Evolutionary conservation across 352 stramenopile species (phyloP).

Genomic region (Globisporangium cederbergense): DNA sequence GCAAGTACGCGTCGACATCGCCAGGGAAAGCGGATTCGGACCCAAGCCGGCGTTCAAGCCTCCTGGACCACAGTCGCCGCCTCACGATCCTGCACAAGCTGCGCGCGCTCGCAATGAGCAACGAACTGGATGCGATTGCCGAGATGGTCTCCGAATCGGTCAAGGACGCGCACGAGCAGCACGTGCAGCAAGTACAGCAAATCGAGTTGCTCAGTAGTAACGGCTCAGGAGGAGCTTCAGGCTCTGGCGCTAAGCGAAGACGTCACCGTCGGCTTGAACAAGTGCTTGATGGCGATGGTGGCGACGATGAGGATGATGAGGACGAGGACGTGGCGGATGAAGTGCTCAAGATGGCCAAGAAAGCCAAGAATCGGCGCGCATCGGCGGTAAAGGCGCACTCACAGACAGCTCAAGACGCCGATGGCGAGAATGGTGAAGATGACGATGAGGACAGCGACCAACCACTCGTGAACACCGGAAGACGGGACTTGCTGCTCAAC

Average conservation of each 20-base stretch:
- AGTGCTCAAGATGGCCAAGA: constrained; percentile 37
- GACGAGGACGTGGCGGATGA: constrained; percentile 22
- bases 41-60: constrained; percentile 3
- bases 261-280: not conserved
- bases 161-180: constrained; percentile 24
- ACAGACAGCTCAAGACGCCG: constrained; percentile 9
- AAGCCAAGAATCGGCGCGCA: constrained; percentile 37
- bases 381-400: constrained; percentile 23
- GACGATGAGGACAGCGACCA: constrained; percentile 20
- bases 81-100: constrained; percentile 21
- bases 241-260: not conserved
- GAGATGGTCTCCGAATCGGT: constrained; percentile 23
- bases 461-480: constrained; percentile 4
- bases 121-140: constrained; percentile 18
- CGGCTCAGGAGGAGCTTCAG: not conserved
- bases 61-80: constrained; percentile 15
- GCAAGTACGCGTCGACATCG: not conserved
- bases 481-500: constrained; percentile 39
- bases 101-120: constrained; percentile 15
- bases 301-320: constrained; percentile 20
- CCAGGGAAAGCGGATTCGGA: not conserved
- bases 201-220: constrained; percentile 12
- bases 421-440: constrained; percentile 8
- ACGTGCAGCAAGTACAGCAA: constrained; percentile 20
- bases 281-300: constrained; percentile 5